Percentiles rank a stretch among this genome's conserved stretches.
phyloP scores from a whole-genome alignment of 768 basidiomycete genomes.

The Omphalotus guepiniiformis region DNA sequence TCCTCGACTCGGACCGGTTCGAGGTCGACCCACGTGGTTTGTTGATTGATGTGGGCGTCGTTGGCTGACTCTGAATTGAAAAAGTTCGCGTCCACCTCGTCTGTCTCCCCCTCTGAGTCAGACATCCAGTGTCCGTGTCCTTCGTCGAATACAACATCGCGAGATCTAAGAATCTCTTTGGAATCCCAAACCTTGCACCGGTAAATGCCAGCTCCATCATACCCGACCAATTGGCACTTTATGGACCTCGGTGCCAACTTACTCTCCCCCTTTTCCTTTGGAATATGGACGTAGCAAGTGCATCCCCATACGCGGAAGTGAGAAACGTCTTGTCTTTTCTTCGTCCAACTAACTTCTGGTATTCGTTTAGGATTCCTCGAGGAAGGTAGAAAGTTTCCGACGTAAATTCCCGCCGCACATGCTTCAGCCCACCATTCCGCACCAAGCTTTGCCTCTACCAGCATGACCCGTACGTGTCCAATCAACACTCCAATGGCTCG shows the following conservation, averaged over 20 bases:
- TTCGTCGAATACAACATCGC: slow-evolving; percentile 1
- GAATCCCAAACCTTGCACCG: neutral
- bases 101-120: slow-evolving; percentile 1
- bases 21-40: too few relatives aligned
- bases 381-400: neutral
- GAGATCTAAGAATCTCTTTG: neutral
- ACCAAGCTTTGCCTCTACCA: slow-evolving; percentile 8
- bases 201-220: neutral
- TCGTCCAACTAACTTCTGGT: neutral
- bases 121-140: neutral
- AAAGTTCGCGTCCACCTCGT: neutral
- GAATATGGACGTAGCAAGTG: slow-evolving; percentile 17
- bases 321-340: slow-evolving; percentile 8
- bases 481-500: slow-evolving; percentile 6
- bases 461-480: neutral
- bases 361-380: neutral
- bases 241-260: slow-evolving; percentile 5
- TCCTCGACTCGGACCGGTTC: too few relatives aligned
- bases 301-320: slow-evolving; percentile 22
- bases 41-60: neutral
- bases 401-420: neutral
- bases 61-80: neutral
- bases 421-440: slow-evolving; percentile 11
- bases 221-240: slow-evolving; percentile 1
- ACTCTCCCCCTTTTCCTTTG: slow-evolving; percentile 10